Percentiles rank a stretch among this genome's conserved stretches.
phyloP scores from a whole-genome alignment of 306 rosid genomes.

The Cucumis melo region DNA sequence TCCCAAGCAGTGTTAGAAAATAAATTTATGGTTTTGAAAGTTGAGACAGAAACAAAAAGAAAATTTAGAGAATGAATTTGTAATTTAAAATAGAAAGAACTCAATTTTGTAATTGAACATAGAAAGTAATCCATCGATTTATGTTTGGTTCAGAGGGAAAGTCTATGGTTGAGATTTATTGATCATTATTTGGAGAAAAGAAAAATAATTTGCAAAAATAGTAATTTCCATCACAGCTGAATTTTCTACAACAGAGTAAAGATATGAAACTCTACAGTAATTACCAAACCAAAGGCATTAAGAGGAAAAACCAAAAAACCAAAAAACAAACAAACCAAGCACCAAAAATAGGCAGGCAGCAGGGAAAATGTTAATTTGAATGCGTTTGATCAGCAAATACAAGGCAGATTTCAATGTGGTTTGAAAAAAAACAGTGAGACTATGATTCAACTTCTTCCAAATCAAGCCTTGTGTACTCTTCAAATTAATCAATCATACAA shows the following conservation, averaged over 20 bases:
- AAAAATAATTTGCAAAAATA: not conserved
- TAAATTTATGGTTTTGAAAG: too few species aligned
- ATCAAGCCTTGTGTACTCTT: not conserved
- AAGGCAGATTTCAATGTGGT: not conserved
- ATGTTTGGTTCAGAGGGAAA: not conserved
- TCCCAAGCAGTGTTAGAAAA: too few species aligned
- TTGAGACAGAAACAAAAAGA: too few species aligned
- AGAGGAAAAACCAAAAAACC: too few species aligned
- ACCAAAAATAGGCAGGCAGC: not conserved
- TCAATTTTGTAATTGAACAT: too few species aligned
- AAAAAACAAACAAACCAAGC: not conserved
- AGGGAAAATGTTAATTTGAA: not conserved
- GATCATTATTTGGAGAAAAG: not conserved
- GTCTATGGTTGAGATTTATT: not conserved
- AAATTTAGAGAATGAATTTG: too few species aligned
- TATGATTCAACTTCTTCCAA: not conserved
- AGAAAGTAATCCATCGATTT: too few species aligned
- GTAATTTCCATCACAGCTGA: not conserved
- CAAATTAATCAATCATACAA: conserved; percentile 44
- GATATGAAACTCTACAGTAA: not conserved
- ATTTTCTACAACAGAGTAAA: not conserved
- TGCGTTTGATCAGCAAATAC: not conserved
- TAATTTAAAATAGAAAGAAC: too few species aligned
- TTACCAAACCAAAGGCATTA: not conserved
- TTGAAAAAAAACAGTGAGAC: not conserved